Conservation (phyloP, 2,329 filamentous ascomycete species). For the Trichophyton schoenleinii region DNA sequence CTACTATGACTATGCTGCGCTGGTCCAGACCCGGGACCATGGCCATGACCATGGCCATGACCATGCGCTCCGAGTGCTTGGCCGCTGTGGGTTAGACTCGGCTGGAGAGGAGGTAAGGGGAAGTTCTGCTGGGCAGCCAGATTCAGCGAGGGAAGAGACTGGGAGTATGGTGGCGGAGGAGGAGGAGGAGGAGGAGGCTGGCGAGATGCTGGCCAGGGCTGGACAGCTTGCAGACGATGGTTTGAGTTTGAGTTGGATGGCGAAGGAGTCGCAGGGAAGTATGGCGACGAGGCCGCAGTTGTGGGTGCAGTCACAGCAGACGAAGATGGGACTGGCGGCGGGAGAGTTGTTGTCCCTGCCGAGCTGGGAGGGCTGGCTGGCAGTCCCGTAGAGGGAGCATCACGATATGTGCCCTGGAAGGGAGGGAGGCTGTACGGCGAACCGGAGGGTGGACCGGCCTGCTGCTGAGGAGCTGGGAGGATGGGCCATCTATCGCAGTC, state of each 20-base stretch:
- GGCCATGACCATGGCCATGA: background rate
- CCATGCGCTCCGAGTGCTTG: background rate
- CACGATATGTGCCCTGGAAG: conserved; percentile 21
- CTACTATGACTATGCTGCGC: background rate
- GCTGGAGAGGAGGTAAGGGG: conserved; percentile 27
- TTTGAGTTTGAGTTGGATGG: conserved; percentile 15
- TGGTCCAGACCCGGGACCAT: background rate
- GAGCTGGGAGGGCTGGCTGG: background rate
- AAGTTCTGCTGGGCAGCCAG: conserved; percentile 21
- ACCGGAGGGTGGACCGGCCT: background rate
- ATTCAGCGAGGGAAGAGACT: conserved; percentile 29
- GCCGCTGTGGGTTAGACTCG: conserved; percentile 8
- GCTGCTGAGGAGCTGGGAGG: conserved; percentile 4
- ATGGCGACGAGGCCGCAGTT: conserved; percentile 20
- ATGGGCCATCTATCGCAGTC: conserved; percentile 10
- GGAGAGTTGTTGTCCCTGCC: background rate
- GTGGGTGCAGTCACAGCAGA: conserved; percentile 15
- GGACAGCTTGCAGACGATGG: conserved; percentile 25
- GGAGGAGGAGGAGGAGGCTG: conserved; percentile 14
- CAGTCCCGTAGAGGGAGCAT: conserved; percentile 17
- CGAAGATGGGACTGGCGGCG: conserved; percentile 25
- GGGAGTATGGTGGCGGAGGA: conserved; percentile 23
- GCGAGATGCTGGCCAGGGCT: conserved; percentile 26
- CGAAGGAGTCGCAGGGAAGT: conserved; percentile 21
- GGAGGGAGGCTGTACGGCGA: conserved; percentile 18